Evolutionary conservation across 106 monocot species (phyloP).

Genomic region (Ottelia alismoides): DNA sequence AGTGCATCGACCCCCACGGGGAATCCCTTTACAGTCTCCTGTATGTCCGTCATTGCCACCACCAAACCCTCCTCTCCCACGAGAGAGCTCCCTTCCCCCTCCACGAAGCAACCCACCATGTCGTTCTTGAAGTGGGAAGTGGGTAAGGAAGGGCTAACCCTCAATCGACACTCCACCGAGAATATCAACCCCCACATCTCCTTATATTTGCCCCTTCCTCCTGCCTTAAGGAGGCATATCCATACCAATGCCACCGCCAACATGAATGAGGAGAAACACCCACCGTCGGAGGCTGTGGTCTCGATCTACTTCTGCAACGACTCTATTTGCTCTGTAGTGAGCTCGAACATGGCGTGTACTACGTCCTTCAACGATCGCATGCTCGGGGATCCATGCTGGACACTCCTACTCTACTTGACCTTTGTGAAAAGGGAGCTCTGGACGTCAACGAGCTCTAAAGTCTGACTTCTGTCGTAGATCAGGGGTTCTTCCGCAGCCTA

Average conservation of each 20-base stretch:
- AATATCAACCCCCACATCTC: background rate
- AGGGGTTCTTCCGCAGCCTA: background rate
- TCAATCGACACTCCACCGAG: slow-evolving; percentile 5
- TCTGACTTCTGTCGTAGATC: slow-evolving; percentile 2
- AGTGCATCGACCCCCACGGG: too few relatives aligned
- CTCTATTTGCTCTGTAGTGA: slow-evolving; percentile 1
- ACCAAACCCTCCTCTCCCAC: slow-evolving; percentile 6
- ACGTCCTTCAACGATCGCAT: background rate
- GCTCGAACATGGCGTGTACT: slow-evolving; percentile 1
- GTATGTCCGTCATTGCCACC: slow-evolving; percentile 26
- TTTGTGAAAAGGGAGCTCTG: too few relatives aligned
- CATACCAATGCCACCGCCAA: slow-evolving; percentile 20
- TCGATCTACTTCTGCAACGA: slow-evolving; percentile 1
- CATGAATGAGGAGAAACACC: slow-evolving; percentile 4
- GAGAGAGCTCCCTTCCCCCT: too few relatives aligned
- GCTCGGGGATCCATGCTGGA: slow-evolving; percentile 1
- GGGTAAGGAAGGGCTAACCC: too few relatives aligned
- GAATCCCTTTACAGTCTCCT: too few relatives aligned
- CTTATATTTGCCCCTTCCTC: background rate
- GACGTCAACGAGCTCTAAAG: slow-evolving; percentile 7
- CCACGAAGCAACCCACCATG: slow-evolving; percentile 21
- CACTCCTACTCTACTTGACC: background rate
- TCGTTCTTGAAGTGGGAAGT: too few relatives aligned
- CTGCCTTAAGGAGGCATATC: slow-evolving; percentile 17
- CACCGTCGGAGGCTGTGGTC: background rate